These are phyloP conservation scores for Boletus mariae DNA, from an alignment of 1,284 basidiomycete genomes.

Conservation along the genomic window DNA sequence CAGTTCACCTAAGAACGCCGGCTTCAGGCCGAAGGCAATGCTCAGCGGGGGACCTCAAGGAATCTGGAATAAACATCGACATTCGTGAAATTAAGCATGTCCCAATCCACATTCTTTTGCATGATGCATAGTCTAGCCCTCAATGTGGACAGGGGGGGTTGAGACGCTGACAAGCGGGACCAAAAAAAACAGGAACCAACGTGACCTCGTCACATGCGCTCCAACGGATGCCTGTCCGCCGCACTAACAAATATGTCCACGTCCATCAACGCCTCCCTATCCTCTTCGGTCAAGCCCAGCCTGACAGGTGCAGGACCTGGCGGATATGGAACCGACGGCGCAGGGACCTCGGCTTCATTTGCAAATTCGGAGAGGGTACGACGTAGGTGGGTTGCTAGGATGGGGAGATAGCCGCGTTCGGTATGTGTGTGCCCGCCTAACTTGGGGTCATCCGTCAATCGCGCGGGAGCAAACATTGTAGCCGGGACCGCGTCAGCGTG, in stretches of 20 bases:
- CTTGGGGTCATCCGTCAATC: constrained; percentile 6
- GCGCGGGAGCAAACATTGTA: constrained; percentile 4
- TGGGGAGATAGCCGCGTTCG: constrained; percentile 80
- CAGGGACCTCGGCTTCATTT: constrained; percentile 36
- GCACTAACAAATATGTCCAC: constrained; percentile 58
- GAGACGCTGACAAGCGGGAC: neutral
- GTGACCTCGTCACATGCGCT: constrained; percentile 39
- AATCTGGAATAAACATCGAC: neutral
- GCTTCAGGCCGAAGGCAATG: neutral
- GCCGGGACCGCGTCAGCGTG: constrained; percentile 15
- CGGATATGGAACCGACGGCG: constrained; percentile 33
- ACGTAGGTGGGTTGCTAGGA: constrained; percentile 60
- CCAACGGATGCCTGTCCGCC: constrained; percentile 58
- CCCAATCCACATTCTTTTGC: neutral
- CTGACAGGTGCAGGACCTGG: constrained; percentile 13
- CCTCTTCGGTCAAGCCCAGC: constrained; percentile 27
- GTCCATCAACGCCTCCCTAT: constrained; percentile 30
- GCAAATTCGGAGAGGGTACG: constrained; percentile 30
- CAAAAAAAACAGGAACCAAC: neutral
- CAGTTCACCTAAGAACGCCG: neutral
- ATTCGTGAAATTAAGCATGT: neutral
- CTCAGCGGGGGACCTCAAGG: neutral
- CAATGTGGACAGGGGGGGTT: neutral
- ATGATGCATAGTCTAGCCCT: neutral
- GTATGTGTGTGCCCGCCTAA: constrained; percentile 82